Evolutionary conservation across 345 rosid species (phyloP).

Genomic region (Draba incana): DNA sequence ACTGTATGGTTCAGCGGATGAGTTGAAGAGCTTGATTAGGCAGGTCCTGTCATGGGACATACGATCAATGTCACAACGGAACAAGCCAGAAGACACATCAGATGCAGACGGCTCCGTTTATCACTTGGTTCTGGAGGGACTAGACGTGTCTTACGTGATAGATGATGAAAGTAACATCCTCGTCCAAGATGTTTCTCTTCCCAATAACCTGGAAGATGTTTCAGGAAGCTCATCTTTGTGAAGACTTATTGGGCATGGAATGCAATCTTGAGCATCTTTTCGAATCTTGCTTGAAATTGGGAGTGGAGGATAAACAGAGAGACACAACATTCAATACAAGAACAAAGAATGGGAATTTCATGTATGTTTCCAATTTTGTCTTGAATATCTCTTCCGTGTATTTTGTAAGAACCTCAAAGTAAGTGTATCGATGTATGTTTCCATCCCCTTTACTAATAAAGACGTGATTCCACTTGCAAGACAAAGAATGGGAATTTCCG

Average conservation of each 20-base stretch:
- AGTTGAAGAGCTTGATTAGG: slow-evolving; percentile 61
- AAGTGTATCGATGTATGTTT: too few relatives aligned
- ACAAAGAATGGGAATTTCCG: too few relatives aligned
- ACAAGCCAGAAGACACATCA: slow-evolving; percentile 48
- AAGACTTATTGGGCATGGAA: slow-evolving; percentile 9
- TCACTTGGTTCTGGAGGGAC: slow-evolving; percentile 77
- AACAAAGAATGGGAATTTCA: too few relatives aligned
- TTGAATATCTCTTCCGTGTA: too few relatives aligned
- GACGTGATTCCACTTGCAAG: too few relatives aligned
- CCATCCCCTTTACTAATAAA: too few relatives aligned
- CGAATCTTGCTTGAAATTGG: too few relatives aligned
- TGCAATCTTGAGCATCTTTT: not conserved
- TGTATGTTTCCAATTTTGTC: too few relatives aligned
- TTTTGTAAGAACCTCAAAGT: too few relatives aligned
- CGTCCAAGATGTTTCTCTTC: slow-evolving; percentile 53
- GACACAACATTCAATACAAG: too few relatives aligned
- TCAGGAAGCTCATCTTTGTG: slow-evolving; percentile 20
- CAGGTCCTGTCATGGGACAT: slow-evolving; percentile 96
- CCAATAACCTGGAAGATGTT: slow-evolving; percentile 30
- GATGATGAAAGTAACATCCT: slow-evolving; percentile 56
- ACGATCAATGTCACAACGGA: slow-evolving; percentile 79
- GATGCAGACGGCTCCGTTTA: slow-evolving; percentile 43
- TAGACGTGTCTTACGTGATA: slow-evolving; percentile 77
- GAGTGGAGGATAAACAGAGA: too few relatives aligned
- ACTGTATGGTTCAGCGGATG: slow-evolving; percentile 68